Conservation (phyloP, 495 filamentous ascomycete species). For the Podospora didyma region DNA sequence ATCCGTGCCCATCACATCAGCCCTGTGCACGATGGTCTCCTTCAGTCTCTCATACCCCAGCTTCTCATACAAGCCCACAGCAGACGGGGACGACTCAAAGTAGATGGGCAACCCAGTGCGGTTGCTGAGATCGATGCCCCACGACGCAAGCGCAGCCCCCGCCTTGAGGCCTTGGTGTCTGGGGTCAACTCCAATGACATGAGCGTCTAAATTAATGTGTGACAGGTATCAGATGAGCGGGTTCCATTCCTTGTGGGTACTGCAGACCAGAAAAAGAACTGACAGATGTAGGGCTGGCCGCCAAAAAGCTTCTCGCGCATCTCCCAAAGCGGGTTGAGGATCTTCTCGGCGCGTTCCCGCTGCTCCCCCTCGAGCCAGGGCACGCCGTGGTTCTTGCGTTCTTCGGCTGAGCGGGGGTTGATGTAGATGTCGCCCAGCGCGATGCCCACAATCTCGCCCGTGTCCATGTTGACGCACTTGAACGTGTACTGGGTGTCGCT, state of each 20-base stretch:
- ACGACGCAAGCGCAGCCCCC: slow-evolving; percentile 35
- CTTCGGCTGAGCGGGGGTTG: slow-evolving; percentile 17
- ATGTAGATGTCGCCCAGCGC: slow-evolving; percentile 25
- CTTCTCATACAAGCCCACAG: slow-evolving; percentile 23
- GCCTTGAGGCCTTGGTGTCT: slow-evolving; percentile 38
- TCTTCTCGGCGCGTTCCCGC: slow-evolving; percentile 24
- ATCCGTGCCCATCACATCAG: slow-evolving; percentile 20
- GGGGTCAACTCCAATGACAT: slow-evolving; percentile 29
- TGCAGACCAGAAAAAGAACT: too few relatives aligned
- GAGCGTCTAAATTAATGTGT: slow-evolving; percentile 15
- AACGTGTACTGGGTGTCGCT: slow-evolving; percentile 30
- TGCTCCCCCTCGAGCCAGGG: slow-evolving; percentile 27
- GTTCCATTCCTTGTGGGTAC: neutral
- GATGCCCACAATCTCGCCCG: slow-evolving; percentile 30
- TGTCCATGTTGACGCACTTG: slow-evolving; percentile 33
- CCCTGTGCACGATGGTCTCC: slow-evolving; percentile 30
- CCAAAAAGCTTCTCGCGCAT: slow-evolving; percentile 27
- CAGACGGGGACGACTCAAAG: slow-evolving; percentile 28
- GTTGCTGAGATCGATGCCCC: slow-evolving; percentile 40
- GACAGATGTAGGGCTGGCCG: slow-evolving; percentile 24
- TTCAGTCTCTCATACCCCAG: slow-evolving; percentile 25
- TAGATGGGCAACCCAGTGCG: slow-evolving; percentile 34
- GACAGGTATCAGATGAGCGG: neutral
- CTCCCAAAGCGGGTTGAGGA: slow-evolving; percentile 26
- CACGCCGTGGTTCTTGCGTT: slow-evolving; percentile 27